Conservation (phyloP, 2,329 filamentous ascomycete species). For the Achaetomium macrosporum region DNA sequence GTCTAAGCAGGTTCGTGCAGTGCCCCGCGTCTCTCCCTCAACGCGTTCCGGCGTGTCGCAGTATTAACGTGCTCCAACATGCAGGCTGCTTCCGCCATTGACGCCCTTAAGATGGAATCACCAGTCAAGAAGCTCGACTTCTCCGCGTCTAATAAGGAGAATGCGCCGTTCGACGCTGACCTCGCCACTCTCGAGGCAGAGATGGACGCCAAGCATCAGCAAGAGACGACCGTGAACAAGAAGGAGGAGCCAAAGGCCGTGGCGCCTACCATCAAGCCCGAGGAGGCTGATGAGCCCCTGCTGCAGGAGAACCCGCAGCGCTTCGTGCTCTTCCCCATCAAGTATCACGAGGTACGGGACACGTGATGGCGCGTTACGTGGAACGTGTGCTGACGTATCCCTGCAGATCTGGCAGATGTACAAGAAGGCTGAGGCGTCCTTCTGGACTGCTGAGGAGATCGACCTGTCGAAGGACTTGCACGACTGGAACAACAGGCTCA, state of each 20-base stretch:
- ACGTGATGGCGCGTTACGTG: slow-evolving; percentile 63
- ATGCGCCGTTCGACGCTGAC: slow-evolving; percentile 51
- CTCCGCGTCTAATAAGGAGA: slow-evolving; percentile 71
- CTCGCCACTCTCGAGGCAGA: slow-evolving; percentile 48
- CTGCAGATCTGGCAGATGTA: slow-evolving; percentile 99
- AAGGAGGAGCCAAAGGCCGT: slow-evolving; percentile 39
- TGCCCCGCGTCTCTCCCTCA: slow-evolving; percentile 28
- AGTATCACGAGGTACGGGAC: slow-evolving; percentile 88
- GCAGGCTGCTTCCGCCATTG: slow-evolving; percentile 80
- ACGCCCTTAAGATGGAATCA: slow-evolving; percentile 87
- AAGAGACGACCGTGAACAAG: slow-evolving; percentile 49
- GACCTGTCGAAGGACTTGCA: slow-evolving; percentile 98
- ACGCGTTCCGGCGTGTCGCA: slow-evolving; percentile 19
- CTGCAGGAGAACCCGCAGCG: slow-evolving; percentile 92
- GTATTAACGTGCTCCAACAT: slow-evolving; percentile 29
- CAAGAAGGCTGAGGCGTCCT: slow-evolving; percentile 99
- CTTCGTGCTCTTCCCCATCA: slow-evolving; percentile 97
- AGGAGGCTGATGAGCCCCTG: slow-evolving; percentile 81
- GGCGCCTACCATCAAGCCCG: slow-evolving; percentile 52
- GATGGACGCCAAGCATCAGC: slow-evolving; percentile 53
- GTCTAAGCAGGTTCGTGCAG: slow-evolving; percentile 50
- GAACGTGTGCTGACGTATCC: slow-evolving; percentile 35
- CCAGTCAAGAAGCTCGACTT: slow-evolving; percentile 88
- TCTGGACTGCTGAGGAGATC: slow-evolving; percentile 99
- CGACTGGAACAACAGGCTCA: slow-evolving; percentile 98